phyloP scores from a whole-genome alignment of 257 asterid species.

The Gentiana macrophylla region DNA sequence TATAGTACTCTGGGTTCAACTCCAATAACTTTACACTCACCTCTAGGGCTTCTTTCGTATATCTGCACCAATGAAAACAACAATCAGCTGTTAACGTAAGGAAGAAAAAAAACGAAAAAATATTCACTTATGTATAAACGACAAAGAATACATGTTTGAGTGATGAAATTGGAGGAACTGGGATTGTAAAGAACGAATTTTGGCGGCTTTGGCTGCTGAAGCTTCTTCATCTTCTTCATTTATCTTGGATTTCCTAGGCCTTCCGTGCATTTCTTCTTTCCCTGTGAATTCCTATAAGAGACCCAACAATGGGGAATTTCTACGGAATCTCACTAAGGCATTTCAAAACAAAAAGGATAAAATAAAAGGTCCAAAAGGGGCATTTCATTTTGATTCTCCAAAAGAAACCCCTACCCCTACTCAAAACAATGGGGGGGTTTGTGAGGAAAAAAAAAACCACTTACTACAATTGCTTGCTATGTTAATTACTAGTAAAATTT shows the following conservation, averaged over 20 bases:
- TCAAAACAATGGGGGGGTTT: too few species aligned
- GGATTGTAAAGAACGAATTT: conserved; percentile 70
- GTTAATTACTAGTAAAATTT: too few species aligned
- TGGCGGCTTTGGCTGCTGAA: conserved; percentile 45
- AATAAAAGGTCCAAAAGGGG: too few species aligned
- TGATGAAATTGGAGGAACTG: conserved; percentile 74
- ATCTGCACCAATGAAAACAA: conserved; percentile 31
- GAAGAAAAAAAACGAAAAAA: background rate
- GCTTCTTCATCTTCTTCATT: conserved; percentile 51
- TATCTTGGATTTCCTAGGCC: conserved; percentile 49
- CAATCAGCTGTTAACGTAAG: background rate
- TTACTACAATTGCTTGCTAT: too few species aligned
- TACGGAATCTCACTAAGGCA: too few species aligned
- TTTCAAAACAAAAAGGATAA: too few species aligned
- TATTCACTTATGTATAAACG: background rate
- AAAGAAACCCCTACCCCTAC: too few species aligned
- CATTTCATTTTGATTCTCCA: too few species aligned
- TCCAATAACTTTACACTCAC: conserved; percentile 56
- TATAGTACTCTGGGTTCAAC: conserved; percentile 77
- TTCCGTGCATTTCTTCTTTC: conserved; percentile 64
- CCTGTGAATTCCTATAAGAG: background rate
- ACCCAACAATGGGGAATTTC: too few species aligned
- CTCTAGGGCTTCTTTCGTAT: conserved; percentile 72
- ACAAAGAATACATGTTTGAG: conserved; percentile 34
- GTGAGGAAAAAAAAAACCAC: too few species aligned